These are phyloP conservation scores for Eucalyptus cloeziana DNA, from an alignment of 345 rosid species.

Conservation along the genomic window DNA sequence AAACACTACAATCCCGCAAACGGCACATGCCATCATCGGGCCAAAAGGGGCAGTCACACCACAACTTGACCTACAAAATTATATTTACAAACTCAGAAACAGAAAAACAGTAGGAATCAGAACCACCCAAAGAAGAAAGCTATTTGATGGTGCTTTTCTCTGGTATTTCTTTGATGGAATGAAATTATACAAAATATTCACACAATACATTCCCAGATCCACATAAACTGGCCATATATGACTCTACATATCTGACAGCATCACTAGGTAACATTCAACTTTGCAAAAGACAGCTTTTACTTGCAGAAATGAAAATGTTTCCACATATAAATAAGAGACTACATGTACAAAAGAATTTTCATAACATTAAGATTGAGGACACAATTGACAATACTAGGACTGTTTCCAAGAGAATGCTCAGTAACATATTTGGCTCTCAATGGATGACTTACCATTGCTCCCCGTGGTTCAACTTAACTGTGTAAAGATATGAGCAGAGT, in stretches of 20 bases:
- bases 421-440: neutral
- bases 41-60: constrained; percentile 99
- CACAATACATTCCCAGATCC: neutral
- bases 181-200: neutral
- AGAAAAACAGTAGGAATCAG: neutral
- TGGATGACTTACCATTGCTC: neutral
- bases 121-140: neutral
- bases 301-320: neutral
- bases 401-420: neutral
- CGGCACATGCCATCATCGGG: constrained; percentile 97
- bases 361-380: neutral
- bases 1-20: constrained; percentile 90
- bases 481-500: neutral
- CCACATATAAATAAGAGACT: neutral
- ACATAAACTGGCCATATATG: neutral
- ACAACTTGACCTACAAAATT: constrained; percentile 57
- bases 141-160: neutral
- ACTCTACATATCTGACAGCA: neutral
- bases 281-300: neutral
- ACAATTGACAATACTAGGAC: neutral
- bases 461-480: neutral
- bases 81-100: neutral
- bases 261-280: neutral
- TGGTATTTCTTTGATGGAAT: neutral
- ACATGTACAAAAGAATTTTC: neutral